These are phyloP conservation scores for Phylloboletellus chloephorus DNA, from an alignment of 1,284 basidiomycete genomes.

Conservation along the genomic window DNA sequence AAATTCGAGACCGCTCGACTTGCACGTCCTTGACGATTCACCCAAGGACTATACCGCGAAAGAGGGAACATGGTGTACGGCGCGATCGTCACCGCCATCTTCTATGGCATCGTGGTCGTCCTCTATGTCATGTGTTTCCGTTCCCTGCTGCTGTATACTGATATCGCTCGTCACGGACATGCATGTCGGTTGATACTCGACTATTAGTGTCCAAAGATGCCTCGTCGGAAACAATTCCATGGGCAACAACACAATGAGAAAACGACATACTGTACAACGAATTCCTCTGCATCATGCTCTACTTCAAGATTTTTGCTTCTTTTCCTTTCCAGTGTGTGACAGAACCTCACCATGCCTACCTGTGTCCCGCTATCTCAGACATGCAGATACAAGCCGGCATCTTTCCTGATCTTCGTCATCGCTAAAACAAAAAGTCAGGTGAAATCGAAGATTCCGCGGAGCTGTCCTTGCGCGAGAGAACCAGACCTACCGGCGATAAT, in stretches of 20 bases:
- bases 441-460: neutral
- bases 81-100: slow-evolving; percentile 25
- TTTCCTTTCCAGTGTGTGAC: slow-evolving; percentile 8
- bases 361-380: no score
- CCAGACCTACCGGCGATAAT: slow-evolving; percentile 79
- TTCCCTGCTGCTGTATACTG: no score
- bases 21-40: slow-evolving; percentile 6
- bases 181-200: no score
- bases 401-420: slow-evolving; percentile 61
- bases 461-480: neutral
- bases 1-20: slow-evolving; percentile 9
- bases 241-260: neutral
- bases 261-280: slow-evolving; percentile 17
- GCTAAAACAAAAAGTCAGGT: slow-evolving; percentile 32
- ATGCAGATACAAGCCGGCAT: slow-evolving; percentile 38
- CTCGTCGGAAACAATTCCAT: no score
- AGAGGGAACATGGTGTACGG: slow-evolving; percentile 33
- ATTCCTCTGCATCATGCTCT: slow-evolving; percentile 4
- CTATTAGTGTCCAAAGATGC: neutral
- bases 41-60: slow-evolving; percentile 22
- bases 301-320: slow-evolving; percentile 1
- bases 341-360: no score
- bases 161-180: no score
- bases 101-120: slow-evolving; percentile 30
- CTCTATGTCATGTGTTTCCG: slow-evolving; percentile 26